Percentiles rank a stretch among this genome's conserved stretches.
Conservation (phyloP, 1,139 yeast species). For the Yamadazyma pseudoaaseri region DNA sequence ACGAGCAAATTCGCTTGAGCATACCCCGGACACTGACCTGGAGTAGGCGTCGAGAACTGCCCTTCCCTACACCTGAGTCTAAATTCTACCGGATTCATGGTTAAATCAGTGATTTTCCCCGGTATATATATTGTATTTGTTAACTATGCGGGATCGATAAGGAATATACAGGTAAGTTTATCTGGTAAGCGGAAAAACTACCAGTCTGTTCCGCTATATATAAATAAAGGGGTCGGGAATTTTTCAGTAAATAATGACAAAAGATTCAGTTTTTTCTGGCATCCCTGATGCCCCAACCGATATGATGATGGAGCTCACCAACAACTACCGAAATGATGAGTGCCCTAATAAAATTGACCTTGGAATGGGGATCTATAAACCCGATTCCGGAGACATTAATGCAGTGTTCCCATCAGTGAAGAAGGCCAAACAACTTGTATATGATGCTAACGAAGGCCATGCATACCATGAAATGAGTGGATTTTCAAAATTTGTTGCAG, state of each 20-base stretch:
- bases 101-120: no score
- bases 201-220: no score
- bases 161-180: no score
- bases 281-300: slow-evolving; percentile 31
- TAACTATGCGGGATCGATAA: background rate
- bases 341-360: slow-evolving; percentile 36
- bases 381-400: slow-evolving; percentile 30
- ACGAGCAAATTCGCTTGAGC: slow-evolving; percentile 49
- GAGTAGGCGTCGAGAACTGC: slow-evolving; percentile 17
- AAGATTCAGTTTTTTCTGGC: slow-evolving; percentile 23
- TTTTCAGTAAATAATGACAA: no score
- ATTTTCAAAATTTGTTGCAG: slow-evolving; percentile 33
- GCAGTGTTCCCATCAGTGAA: slow-evolving; percentile 41
- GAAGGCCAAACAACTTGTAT: slow-evolving; percentile 32
- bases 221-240: no score
- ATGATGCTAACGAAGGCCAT: slow-evolving; percentile 40
- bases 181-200: no score
- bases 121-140: background rate
- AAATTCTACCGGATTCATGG: slow-evolving; percentile 12
- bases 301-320: slow-evolving; percentile 36
- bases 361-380: slow-evolving; percentile 44
- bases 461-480: slow-evolving; percentile 46
- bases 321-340: slow-evolving; percentile 25
- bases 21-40: slow-evolving; percentile 26
- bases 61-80: slow-evolving; percentile 13